These are phyloP conservation scores for Penicillium sp. DNA, from an alignment of 2,329 filamentous ascomycete genomes.

Conservation along the genomic window DNA sequence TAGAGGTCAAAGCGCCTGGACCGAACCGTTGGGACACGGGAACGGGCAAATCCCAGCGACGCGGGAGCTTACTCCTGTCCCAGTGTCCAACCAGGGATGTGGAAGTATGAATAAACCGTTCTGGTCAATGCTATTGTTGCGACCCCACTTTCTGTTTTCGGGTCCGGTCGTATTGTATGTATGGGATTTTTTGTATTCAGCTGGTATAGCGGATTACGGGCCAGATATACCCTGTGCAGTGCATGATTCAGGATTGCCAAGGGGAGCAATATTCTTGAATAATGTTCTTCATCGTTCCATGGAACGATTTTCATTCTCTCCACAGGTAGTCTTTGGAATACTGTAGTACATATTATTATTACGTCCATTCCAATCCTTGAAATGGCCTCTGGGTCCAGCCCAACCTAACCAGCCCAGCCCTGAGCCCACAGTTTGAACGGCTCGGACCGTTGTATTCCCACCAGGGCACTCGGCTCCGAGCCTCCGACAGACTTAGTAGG, in stretches of 20 bases:
- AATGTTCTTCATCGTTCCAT: background rate
- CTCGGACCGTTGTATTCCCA: slow-evolving; percentile 1
- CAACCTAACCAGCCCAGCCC: background rate
- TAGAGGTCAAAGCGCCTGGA: slow-evolving; percentile 4
- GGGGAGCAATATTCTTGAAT: background rate
- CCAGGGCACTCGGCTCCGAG: background rate
- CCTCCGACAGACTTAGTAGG: background rate
- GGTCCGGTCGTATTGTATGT: background rate
- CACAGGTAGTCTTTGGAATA: too few relatives aligned
- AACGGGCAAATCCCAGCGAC: background rate
- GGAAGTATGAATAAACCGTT: background rate
- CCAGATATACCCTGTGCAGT: background rate
- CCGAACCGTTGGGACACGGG: background rate
- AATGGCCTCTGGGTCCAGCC: background rate
- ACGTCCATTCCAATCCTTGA: too few relatives aligned
- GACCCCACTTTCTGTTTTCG: background rate
- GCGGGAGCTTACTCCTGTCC: background rate
- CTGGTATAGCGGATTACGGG: background rate
- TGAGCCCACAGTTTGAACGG: slow-evolving; percentile 6
- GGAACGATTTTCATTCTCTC: background rate
- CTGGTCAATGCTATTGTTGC: background rate
- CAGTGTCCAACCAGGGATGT: background rate
- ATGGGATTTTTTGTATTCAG: too few relatives aligned
- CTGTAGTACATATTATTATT: too few relatives aligned
- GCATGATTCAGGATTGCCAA: background rate